A percentile compares a stretch with the other conserved stretches of the same genome.
phyloP scores from a whole-genome alignment of 768 basidiomycete species.

The Calocybe indica region DNA sequence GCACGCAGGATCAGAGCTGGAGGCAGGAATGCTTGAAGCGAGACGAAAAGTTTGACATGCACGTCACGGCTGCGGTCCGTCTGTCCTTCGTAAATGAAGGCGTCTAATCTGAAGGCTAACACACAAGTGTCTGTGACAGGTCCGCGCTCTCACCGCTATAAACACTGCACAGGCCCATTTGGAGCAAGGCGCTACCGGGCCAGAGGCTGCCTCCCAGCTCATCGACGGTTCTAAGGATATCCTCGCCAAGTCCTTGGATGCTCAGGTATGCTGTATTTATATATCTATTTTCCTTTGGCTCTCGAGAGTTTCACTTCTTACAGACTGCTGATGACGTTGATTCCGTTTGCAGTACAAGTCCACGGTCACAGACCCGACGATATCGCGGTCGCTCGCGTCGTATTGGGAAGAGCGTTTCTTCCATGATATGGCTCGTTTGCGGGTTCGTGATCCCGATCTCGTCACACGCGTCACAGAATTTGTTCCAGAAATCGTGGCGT shows the following conservation, averaged over 20 bases:
- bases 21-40: slow-evolving; percentile 64
- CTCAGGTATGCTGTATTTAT: slow-evolving; percentile 43
- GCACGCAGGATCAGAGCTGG: slow-evolving; percentile 53
- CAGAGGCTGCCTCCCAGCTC: slow-evolving; percentile 45
- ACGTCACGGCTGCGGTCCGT: slow-evolving; percentile 74
- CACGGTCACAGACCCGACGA: slow-evolving; percentile 79
- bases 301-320: not conserved
- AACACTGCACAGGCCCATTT: slow-evolving; percentile 39
- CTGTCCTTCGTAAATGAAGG: not conserved
- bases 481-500: slow-evolving; percentile 89
- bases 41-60: slow-evolving; percentile 92
- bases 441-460: slow-evolving; percentile 82
- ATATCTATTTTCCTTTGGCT: slow-evolving; percentile 6
- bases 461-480: slow-evolving; percentile 96
- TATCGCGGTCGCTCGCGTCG: slow-evolving; percentile 76
- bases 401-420: slow-evolving; percentile 92
- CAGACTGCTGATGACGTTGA: not conserved
- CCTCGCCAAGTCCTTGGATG: slow-evolving; percentile 66
- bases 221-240: slow-evolving; percentile 77
- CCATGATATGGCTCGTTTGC: slow-evolving; percentile 85
- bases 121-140: slow-evolving; percentile 24
- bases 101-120: no score
- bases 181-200: slow-evolving; percentile 30
- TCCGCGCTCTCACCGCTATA: slow-evolving; percentile 47
- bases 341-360: slow-evolving; percentile 51